Evolutionary conservation across 2,329 filamentous ascomycete species (phyloP).

Genomic region (Xylariaceae sp.): DNA sequence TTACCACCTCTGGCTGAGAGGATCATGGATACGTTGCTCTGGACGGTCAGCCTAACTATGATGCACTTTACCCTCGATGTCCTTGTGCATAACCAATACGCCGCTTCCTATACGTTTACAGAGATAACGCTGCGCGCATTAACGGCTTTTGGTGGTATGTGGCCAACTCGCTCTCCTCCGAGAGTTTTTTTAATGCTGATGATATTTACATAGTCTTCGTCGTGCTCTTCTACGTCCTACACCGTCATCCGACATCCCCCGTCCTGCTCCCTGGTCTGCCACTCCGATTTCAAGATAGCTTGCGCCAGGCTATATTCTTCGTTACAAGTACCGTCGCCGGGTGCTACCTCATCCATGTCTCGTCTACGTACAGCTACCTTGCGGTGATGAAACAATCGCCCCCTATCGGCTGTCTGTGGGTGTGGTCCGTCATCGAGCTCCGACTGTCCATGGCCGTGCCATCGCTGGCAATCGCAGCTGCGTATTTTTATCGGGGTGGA

Average conservation of each 20-base stretch:
- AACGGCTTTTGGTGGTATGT: constrained; percentile 51
- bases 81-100: constrained; percentile 74
- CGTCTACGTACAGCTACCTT: constrained; percentile 76
- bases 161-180: background rate
- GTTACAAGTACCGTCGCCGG: constrained; percentile 58
- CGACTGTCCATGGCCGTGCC: constrained; percentile 61
- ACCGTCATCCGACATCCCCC: constrained; percentile 49
- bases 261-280: constrained; percentile 49
- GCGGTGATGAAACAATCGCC: constrained; percentile 89
- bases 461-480: constrained; percentile 45
- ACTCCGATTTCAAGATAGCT: constrained; percentile 39
- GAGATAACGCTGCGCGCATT: constrained; percentile 50
- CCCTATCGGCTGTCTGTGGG: constrained; percentile 84
- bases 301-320: constrained; percentile 62
- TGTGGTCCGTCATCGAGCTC: constrained; percentile 90
- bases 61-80: constrained; percentile 77
- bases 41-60: constrained; percentile 61
- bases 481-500: constrained; percentile 47
- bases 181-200: constrained; percentile 6
- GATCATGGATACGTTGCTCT: constrained; percentile 53
- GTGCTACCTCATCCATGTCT: constrained; percentile 76
- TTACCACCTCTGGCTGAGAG: constrained; percentile 45
- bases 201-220: constrained; percentile 44
- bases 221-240: constrained; percentile 53
- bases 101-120: constrained; percentile 59